phyloP scores from a whole-genome alignment of 805 yeast genomes.

The Danielozyma ontarioensis region DNA sequence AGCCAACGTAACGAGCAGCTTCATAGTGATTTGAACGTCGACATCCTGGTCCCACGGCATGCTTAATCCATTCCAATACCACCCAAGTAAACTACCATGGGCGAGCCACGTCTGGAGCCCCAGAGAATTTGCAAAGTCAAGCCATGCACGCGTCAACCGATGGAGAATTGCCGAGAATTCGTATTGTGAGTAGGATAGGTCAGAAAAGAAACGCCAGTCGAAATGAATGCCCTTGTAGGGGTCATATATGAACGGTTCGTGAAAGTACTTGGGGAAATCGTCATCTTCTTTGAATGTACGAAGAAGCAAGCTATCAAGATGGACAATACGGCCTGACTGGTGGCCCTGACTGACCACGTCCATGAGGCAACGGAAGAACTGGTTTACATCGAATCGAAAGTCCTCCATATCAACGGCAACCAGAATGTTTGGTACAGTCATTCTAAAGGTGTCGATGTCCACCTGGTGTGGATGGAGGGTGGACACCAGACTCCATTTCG shows the following conservation, averaged over 20 bases:
- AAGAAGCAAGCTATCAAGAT: no score
- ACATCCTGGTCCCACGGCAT: constrained; percentile 68
- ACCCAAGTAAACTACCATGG: constrained; percentile 60
- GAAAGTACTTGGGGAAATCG: neutral
- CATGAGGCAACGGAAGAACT: no score
- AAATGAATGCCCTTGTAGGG: constrained; percentile 29
- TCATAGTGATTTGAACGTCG: constrained; percentile 59
- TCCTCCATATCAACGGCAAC: no score
- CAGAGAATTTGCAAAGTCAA: constrained; percentile 40
- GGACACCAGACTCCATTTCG: no score
- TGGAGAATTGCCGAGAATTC: constrained; percentile 40
- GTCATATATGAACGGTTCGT: neutral
- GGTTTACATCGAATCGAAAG: no score
- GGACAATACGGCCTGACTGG: no score
- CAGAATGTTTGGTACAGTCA: no score
- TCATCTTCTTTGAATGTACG: no score
- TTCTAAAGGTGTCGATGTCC: no score
- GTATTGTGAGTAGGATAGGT: constrained; percentile 13
- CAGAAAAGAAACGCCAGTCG: constrained; percentile 35
- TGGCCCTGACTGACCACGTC: no score
- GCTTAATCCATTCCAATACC: constrained; percentile 58
- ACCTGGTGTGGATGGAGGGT: no score
- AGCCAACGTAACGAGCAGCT: constrained; percentile 41
- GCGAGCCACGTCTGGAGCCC: constrained; percentile 58
- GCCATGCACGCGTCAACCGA: constrained; percentile 47